Base-by-base conservation (phyloP, 805 yeast genomes). In the Metschnikowia continentalis region DNA sequence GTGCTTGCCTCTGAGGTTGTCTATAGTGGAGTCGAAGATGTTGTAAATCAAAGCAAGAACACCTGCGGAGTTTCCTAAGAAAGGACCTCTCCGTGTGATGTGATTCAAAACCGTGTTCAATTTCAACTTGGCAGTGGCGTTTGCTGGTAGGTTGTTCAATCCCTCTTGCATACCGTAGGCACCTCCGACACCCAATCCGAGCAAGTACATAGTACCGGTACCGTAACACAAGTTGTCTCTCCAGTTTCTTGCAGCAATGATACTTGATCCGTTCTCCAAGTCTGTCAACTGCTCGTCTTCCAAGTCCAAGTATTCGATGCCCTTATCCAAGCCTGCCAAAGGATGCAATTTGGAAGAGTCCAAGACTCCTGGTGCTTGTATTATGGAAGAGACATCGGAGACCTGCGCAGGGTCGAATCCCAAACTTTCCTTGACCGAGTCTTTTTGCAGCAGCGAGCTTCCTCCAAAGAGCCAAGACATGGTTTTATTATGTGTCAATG, bases 141-240 rank as follows among this genome's bases (percentile, higher is more conserved):
- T 77, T 41, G 84, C 79, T 39, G 95, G 94, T 49, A 94, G 77
- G 66, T 83, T 82, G 54, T 79, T 78, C 50, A 94, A 63, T 55
- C 99, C 98, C 70, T 92, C 97, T 53, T 82, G 80, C 54, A 91
- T 73, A 53, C 99, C 99, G 62, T 83, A 86, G 13, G 84, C 71
- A 53, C 99, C 99, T 71, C 99, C 99, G 41, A 82, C 54, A 35
- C 96, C 96, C 58, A 94, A 78, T 40, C 96, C 96, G 32, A 87
- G 60, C 59, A 94, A 77, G 67, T 94, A 94, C 47, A 90, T 90
- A 6, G 96, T 84, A 70, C 99, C 99, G 10, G 98, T 87, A 60
- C 99, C 99, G 70, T 94, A 94, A 79, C 97, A 90, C 57, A 94
- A 78, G 73, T 94, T 98, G 69, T 94, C 99, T 14, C 90, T 81